Evolutionary conservation across 352 stramenopile species (phyloP).

Genomic region (Globisporangium cederbergense): DNA sequence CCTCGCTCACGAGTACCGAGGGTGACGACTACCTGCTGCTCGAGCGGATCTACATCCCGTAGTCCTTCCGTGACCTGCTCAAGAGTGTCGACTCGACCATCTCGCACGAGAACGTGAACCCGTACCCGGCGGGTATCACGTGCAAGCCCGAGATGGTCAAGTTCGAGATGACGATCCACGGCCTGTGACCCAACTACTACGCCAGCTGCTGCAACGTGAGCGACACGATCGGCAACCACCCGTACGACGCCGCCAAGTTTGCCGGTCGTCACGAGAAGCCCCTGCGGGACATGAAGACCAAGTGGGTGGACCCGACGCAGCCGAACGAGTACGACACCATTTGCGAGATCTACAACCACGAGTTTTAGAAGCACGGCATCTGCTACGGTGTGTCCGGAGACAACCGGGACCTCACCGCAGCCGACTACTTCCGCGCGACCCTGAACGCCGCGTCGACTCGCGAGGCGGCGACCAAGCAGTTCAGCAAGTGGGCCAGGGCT

Average conservation of each 20-base stretch:
- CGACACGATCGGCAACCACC: conserved; percentile 46
- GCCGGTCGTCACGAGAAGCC: conserved; percentile 36
- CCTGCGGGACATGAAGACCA: conserved; percentile 46
- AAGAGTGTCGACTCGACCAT: conserved; percentile 69
- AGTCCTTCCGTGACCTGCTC: conserved; percentile 79
- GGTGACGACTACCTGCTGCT: conserved; percentile 72
- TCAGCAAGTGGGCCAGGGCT: conserved; percentile 50
- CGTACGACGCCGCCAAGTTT: conserved; percentile 47
- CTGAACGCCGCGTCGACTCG: conserved; percentile 43
- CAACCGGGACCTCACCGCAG: conserved; percentile 50
- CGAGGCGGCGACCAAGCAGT: conserved; percentile 35
- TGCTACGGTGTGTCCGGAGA: conserved; percentile 37
- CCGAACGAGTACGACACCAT: conserved; percentile 50
- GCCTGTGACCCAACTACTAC: conserved; percentile 78
- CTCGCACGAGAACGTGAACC: conserved; percentile 76
- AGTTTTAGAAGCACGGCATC: conserved; percentile 2
- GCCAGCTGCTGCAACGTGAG: conserved; percentile 64
- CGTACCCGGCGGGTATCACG: conserved; percentile 50
- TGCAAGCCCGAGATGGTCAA: conserved; percentile 34
- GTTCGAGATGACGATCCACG: conserved; percentile 68
- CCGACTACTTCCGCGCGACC: conserved; percentile 64
- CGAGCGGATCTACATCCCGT: conserved; percentile 77
- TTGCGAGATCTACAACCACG: conserved; percentile 27
- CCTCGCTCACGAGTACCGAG: no score
- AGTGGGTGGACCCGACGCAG: conserved; percentile 68